Base-by-base conservation (phyloP, 2,329 filamentous ascomycete genomes). In the Phyllosticta paracitricarpa region DNA sequence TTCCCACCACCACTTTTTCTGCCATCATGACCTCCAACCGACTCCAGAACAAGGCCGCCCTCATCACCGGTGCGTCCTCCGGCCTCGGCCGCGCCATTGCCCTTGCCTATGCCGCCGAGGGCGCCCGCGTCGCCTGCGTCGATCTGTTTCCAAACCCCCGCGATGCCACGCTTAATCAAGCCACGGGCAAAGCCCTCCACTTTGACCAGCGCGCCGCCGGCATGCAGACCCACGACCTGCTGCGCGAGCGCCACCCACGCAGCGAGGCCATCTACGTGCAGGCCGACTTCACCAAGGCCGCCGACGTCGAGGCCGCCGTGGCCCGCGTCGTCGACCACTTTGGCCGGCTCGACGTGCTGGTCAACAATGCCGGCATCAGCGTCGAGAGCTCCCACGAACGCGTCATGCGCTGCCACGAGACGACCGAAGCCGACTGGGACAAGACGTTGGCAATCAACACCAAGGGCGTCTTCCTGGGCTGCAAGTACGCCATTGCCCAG, bases 401-500 rank as follows among this genome's bases (percentile, higher is more conserved):
- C 35, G 65, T 68, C 8, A 64, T 66, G 35, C 63, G 66, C 8
- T 62, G 72, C 9, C 69, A 73, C 54, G 68, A 72, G 61, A 68
- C 67, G 14, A 65, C 65, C 25, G 72, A 74, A 59, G 64, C 62
- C 14, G 66, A 72, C 53, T 76, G 69, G 63, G 75, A 76, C 62
- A 66, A 68, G 12, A 71, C 71, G 14, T 69, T 75, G 67, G 64
- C 66, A 4, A 68, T 76, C 56, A 76, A 76, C 64, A 66, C 68
- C 19, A 72, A 72, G 56, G 70, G 71, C 7, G 69, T 75, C 5
- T 77, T 76, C 60, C 67, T 76, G 12, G 70, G 74, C 6, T 73
- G 68, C 61, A 76, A 76, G 58, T 75, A 73, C 62, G 73, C 67
- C 2, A 65, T 72, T 6, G 52, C 64, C 2, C 73, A 76, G 58